These are phyloP conservation scores for Phytophthora chlamydospora DNA, from an alignment of 352 stramenopile species.

Conservation along the genomic window DNA sequence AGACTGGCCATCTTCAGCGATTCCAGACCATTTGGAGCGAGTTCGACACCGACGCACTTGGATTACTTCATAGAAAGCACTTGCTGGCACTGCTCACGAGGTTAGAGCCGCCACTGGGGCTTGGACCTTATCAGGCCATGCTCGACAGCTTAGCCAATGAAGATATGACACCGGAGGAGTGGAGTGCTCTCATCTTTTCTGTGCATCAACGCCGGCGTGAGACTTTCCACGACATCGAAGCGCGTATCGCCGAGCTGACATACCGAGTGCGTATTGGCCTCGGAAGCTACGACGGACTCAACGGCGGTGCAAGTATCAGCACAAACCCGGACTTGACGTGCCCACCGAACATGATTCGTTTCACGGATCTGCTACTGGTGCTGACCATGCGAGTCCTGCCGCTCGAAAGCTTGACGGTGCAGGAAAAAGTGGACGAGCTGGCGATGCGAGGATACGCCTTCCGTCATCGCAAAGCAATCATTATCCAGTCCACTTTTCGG, in stretches of 20 bases:
- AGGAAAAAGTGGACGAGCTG: constrained; percentile 86
- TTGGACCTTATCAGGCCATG: constrained; percentile 49
- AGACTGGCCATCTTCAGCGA: constrained; percentile 56
- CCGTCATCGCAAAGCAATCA: constrained; percentile 61
- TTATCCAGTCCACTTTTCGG: constrained; percentile 67
- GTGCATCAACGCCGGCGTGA: constrained; percentile 60
- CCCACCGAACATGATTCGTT: constrained; percentile 73
- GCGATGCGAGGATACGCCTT: constrained; percentile 74
- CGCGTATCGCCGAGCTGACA: constrained; percentile 66
- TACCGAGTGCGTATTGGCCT: constrained; percentile 68
- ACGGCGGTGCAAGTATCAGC: constrained; percentile 21
- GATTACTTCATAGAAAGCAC: constrained; percentile 77
- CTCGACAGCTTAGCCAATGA: constrained; percentile 41
- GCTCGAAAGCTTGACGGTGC: constrained; percentile 72
- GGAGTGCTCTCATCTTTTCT: constrained; percentile 24
- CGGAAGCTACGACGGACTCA: constrained; percentile 53
- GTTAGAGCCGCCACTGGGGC: constrained; percentile 59
- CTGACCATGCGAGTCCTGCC: constrained; percentile 71
- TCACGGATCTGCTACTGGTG: constrained; percentile 75
- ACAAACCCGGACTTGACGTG: constrained; percentile 29
- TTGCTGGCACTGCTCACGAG: constrained; percentile 60
- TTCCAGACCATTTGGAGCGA: constrained; percentile 79
- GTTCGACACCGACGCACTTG: constrained; percentile 76
- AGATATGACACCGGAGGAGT: constrained; percentile 41
- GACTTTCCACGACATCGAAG: constrained; percentile 74